Conservation (phyloP, 106 monocot genomes). For the Phalaenopsis equestris region DNA sequence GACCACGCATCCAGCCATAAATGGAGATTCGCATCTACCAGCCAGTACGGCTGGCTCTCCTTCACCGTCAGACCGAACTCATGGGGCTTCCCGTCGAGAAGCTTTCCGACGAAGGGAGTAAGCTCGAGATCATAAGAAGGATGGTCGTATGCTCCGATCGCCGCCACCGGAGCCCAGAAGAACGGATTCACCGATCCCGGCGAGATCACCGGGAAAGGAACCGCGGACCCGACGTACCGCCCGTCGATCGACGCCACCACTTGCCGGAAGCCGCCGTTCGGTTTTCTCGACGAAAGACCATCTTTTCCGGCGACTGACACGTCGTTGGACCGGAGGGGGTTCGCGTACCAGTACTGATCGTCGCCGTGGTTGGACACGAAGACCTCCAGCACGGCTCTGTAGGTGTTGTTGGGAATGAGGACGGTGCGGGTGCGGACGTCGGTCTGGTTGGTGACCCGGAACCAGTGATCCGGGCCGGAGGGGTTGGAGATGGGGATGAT, state of each 20-base stretch:
- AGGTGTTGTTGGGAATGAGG: conserved; percentile 23
- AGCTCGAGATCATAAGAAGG: conserved; percentile 46
- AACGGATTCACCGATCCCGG: conserved; percentile 37
- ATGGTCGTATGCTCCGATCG: conserved; percentile 32
- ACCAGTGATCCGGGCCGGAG: conserved; percentile 28
- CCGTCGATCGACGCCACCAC: conserved; percentile 25
- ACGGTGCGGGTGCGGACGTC: conserved; percentile 21
- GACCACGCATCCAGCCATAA: conserved; percentile 35
- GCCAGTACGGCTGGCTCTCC: conserved; percentile 23
- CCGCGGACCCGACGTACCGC: conserved; percentile 19
- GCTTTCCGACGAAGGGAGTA: conserved; percentile 31
- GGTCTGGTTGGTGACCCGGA: conserved; percentile 20
- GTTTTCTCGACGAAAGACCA: conserved; percentile 7
- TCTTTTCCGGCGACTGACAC: background rate
- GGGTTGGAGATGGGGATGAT: conserved; percentile 35
- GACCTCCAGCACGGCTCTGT: conserved; percentile 22
- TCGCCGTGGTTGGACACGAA: conserved; percentile 18
- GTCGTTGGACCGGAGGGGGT: conserved; percentile 24
- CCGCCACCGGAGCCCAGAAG: conserved; percentile 41
- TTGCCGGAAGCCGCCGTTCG: conserved; percentile 40
- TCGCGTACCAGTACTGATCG: conserved; percentile 41
- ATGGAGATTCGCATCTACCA: conserved; percentile 35
- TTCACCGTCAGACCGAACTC: conserved; percentile 21
- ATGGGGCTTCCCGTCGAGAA: conserved; percentile 25
- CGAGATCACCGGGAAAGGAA: conserved; percentile 38